These are phyloP conservation scores for Testicularia cyperi DNA, from an alignment of 1,284 basidiomycete species.

Conservation along the genomic window DNA sequence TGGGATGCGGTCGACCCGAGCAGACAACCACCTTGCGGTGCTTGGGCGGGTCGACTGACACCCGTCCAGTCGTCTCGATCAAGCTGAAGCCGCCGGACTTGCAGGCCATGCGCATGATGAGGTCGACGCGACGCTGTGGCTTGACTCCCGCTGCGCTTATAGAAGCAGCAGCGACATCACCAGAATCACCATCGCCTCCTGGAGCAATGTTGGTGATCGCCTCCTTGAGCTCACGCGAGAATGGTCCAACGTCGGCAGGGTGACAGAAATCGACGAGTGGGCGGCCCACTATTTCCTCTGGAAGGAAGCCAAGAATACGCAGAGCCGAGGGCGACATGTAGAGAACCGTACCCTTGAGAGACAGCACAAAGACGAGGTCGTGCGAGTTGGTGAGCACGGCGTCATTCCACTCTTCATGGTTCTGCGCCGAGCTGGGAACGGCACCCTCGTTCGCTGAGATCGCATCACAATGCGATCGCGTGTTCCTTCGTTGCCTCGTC, in stretches of 20 bases:
- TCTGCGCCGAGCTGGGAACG: conserved; percentile 1
- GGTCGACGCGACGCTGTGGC: conserved; percentile 20
- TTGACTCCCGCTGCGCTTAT: too few species aligned
- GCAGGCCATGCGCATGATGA: conserved; percentile 39
- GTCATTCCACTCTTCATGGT: conserved; percentile 17
- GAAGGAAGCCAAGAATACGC: conserved; percentile 47
- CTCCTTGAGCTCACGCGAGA: conserved; percentile 90
- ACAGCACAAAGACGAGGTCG: conserved; percentile 71
- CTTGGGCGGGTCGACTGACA: conserved; percentile 38
- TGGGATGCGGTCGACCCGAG: conserved; percentile 31
- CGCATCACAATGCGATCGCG: conserved; percentile 5
- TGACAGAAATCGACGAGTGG: conserved; percentile 77
- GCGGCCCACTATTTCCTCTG: conserved; percentile 78
- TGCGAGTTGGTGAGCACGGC: conserved; percentile 30
- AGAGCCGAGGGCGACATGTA: conserved; percentile 72
- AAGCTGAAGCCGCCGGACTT: conserved; percentile 27
- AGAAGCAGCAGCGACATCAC: conserved; percentile 14
- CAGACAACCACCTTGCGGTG: conserved; percentile 41
- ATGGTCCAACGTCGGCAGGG: conserved; percentile 81
- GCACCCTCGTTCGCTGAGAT: background rate
- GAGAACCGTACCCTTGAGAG: conserved; percentile 77
- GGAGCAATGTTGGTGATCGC: conserved; percentile 21
- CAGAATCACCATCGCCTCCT: conserved; percentile 10
- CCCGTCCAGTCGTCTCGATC: conserved; percentile 34
- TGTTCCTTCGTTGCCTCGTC: conserved; percentile 6